Base-by-base conservation (phyloP, 2,329 filamentous ascomycete species). In the Microsporum audouinii region DNA sequence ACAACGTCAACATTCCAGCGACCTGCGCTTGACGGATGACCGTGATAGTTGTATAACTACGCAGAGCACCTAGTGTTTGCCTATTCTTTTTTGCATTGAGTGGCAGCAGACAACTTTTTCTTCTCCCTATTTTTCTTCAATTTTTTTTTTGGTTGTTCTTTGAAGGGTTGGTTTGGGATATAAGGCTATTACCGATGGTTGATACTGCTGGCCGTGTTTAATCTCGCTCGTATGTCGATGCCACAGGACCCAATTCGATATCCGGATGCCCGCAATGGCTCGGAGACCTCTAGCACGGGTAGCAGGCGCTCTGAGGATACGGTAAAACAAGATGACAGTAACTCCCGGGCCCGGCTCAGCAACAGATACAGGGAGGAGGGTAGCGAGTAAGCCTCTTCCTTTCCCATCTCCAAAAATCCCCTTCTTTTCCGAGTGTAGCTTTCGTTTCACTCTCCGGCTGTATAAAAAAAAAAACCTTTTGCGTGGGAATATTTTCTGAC, bases 251-350 rank as follows among this genome's bases (percentile, higher is more conserved):
- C 67, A 57, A 70, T 72, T 60, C 68, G 69, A 56, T 69, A 73
- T 53, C 66, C 66, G 63, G 69, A 72, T 65, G 66, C 68, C 34
- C 71, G 74, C 57, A 71, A 75, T 66, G 74, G 72, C 61, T 76
- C 75, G n/a, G 72, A 71, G 61, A 74, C 71, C 67, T 74, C 75
- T 34, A 74, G 70, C 56, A 67, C 68, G 55, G 70, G 70, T 58
- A 76, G 73, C 66, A 72, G 69, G 66, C 65, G 69, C 38, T 75
- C 75, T 29, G 72, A 76, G 59, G 73, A 75, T 57, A 76, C 73
- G 1, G 66, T 76, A 34, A 73, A 66, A 60, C 67, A 62, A 60
- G 65, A 47, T 47, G 43, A 47, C 8, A 47, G n/a, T 47, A 47
- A 23, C 14, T 27, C 43, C 8, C 14, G n/a, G 38, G 38, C 38